Conservation (phyloP, 371 early-diverging fungal species). For the Mucor racemosus region DNA sequence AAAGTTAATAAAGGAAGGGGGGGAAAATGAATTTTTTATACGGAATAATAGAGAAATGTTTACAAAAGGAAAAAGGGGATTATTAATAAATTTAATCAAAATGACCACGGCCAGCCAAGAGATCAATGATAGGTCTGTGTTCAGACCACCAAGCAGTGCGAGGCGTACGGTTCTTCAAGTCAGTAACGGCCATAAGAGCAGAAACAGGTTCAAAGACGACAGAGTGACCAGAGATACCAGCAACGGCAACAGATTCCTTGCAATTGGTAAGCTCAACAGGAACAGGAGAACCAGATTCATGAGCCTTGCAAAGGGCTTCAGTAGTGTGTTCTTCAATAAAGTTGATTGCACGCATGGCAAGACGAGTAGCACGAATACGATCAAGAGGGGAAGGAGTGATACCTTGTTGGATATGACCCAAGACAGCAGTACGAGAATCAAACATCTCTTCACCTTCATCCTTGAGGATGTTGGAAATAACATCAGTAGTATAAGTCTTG, state of each 20-base stretch:
- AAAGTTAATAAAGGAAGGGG: slow-evolving; percentile 2
- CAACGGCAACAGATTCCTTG: slow-evolving; percentile 72
- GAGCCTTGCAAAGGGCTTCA: slow-evolving; percentile 37
- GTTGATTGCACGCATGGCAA: slow-evolving; percentile 76
- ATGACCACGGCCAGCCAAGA: slow-evolving; percentile 41
- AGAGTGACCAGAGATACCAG: slow-evolving; percentile 84
- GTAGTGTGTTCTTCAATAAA: slow-evolving; percentile 58
- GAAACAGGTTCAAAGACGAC: slow-evolving; percentile 77
- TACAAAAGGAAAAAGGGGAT: background rate
- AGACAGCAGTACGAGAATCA: slow-evolving; percentile 90
- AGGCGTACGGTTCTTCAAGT: slow-evolving; percentile 79
- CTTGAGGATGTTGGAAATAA: slow-evolving; percentile 85
- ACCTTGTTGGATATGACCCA: slow-evolving; percentile 98
- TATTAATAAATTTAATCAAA: slow-evolving; percentile 12
- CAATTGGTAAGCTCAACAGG: slow-evolving; percentile 69
- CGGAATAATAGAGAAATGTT: background rate
- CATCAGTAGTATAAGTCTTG: slow-evolving; percentile 89
- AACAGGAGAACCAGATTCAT: slow-evolving; percentile 27
- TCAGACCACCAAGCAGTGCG: slow-evolving; percentile 83
- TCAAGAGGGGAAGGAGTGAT: slow-evolving; percentile 96
- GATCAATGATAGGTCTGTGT: slow-evolving; percentile 51
- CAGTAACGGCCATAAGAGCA: slow-evolving; percentile 70
- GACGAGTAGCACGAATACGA: slow-evolving; percentile 89
- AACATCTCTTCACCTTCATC: slow-evolving; percentile 95
- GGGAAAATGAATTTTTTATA: background rate